Conservation (phyloP, 768 basidiomycete species). For the Cyathus striatus region DNA sequence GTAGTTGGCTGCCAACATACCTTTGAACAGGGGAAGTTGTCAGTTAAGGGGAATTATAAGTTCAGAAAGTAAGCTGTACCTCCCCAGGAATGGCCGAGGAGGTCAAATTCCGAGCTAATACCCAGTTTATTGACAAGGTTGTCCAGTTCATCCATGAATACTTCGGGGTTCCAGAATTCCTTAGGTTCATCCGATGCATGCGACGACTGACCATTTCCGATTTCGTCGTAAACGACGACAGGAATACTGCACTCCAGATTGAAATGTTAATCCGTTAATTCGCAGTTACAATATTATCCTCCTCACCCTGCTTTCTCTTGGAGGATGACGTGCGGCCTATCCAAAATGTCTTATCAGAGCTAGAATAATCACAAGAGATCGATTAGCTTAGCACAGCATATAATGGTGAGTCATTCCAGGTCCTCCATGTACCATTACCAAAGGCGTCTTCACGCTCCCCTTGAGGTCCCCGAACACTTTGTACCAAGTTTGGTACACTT, state of each 20-base stretch:
- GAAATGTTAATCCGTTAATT: not conserved
- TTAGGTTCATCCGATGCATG: not conserved
- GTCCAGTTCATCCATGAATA: not conserved
- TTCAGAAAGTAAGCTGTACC: not conserved
- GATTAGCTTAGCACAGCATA: not conserved
- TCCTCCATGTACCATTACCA: not conserved
- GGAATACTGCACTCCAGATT: not conserved
- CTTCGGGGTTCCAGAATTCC: not conserved
- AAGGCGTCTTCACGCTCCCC: not conserved
- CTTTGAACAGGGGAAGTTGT: too few relatives aligned
- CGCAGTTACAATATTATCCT: not conserved
- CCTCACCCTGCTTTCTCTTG: not conserved
- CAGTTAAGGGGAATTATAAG: not conserved
- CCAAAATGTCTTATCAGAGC: not conserved
- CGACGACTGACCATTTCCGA: not conserved
- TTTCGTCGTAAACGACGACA: not conserved
- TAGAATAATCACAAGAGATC: not conserved
- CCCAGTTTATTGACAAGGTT: not conserved
- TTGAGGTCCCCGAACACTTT: not conserved
- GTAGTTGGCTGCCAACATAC: conserved; percentile 5
- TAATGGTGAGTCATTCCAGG: not conserved
- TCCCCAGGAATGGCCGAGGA: not conserved
- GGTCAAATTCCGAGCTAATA: not conserved
- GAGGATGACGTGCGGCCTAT: not conserved
- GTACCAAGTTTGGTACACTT: not conserved